Percentiles rank a stretch among this genome's conserved stretches.
Conservation (phyloP, 208 protist species). For the Phytomonas francai region DNA sequence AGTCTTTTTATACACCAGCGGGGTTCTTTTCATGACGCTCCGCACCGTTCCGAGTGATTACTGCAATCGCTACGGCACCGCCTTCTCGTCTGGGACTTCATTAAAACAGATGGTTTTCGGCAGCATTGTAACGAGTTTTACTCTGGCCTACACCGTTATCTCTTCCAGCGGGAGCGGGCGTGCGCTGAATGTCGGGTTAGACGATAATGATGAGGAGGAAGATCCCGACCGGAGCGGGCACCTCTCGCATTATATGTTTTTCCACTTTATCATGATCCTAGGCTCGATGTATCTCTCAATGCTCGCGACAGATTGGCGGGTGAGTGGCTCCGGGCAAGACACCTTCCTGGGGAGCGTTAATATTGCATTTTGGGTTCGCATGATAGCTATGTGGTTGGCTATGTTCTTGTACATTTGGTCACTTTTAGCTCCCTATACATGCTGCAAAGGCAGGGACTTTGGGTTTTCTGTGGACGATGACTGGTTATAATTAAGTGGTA, state of each 20-base stretch:
- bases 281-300: conserved; percentile 92
- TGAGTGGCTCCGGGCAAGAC: conserved; percentile 53
- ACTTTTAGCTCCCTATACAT: conserved; percentile 85
- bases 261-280: conserved; percentile 91
- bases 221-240: conserved; percentile 73
- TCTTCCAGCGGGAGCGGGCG: conserved; percentile 55
- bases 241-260: conserved; percentile 87
- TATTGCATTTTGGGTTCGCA: conserved; percentile 88
- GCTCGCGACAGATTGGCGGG: conserved; percentile 89
- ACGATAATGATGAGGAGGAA: conserved; percentile 72
- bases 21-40: conserved; percentile 84
- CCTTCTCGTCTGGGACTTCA: conserved; percentile 9
- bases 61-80: conserved; percentile 58
- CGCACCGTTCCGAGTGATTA: conserved; percentile 35
- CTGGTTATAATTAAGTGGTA: conserved; percentile 16
- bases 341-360: conserved; percentile 37
- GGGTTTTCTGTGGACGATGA: conserved; percentile 65
- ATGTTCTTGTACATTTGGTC: conserved; percentile 89
- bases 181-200: conserved; percentile 39
- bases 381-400: conserved; percentile 75
- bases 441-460: conserved; percentile 84
- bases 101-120: conserved; percentile 48
- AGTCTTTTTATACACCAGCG: conserved; percentile 86
- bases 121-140: conserved; percentile 51
- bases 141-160: conserved; percentile 69